Base-by-base conservation (phyloP, 768 basidiomycete species). In the Amanita pseudoporphyria region DNA sequence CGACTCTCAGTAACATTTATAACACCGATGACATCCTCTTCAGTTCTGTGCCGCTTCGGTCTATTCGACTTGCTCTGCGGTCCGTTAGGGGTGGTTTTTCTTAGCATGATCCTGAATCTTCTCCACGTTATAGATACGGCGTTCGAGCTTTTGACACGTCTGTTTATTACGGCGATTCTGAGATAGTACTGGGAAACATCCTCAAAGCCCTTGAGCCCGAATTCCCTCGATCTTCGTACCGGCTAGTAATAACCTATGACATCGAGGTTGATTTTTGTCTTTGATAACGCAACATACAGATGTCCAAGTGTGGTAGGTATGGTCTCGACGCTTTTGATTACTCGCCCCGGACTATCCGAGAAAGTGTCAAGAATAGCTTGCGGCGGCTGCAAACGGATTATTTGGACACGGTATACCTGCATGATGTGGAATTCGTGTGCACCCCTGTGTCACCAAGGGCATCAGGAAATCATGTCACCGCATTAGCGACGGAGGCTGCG, bases 291-390 rank as follows among this genome's bases (percentile, higher is more conserved):
- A 1, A 38, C 35, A 32, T 39, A 2, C 50, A 91, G 87, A 82
- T 90, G 69, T 89, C 88, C 9, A 94, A 94, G 62, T 87, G 85
- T 53, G 91, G 91, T 19, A 76, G 90, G 31, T 87, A 84, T 59
- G 87, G 85, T 6, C 59, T 58, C 14, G 64, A 68, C 1, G 68
- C 72, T 37, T 92, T 92, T 56, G 86, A 94, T 63, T 93, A 92
- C 64, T 70, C 76, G 1, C 83, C 86, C 1, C 54, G 60, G 5
- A 78, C 73, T 31, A 77, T 94, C 47, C 78, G 83, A 14, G 69
- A 72, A 18, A 84, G 82, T 53, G 75, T 94, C 14, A 62, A 70
- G 42, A 77, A 77, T 51, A 87, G 85, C 57, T 67, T 91, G 28
- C 64, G 70, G 37, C 78, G 88, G 18, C 58, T 93, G 50, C 76